Evolutionary conservation across 768 basidiomycete genomes (phyloP).

Genomic region (Tricholoma flavovirens): DNA sequence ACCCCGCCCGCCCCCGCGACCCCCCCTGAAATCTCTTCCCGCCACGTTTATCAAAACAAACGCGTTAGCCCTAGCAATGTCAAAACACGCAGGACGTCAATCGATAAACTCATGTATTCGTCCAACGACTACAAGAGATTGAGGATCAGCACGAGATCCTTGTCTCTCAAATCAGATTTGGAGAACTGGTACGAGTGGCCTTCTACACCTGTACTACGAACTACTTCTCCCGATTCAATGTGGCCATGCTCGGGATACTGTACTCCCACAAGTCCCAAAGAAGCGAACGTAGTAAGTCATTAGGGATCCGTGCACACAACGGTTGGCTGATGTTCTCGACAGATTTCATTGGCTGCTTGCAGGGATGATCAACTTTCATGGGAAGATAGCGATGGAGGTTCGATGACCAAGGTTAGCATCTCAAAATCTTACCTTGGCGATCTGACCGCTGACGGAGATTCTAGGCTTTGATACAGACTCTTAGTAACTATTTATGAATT

Average conservation of each 20-base stretch:
- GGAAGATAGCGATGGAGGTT: constrained; percentile 29
- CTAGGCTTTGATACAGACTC: constrained; percentile 18
- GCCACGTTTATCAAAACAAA: constrained; percentile 22
- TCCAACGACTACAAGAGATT: constrained; percentile 9
- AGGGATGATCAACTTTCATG: constrained; percentile 34
- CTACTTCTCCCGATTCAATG: constrained; percentile 25
- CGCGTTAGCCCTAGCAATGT: constrained; percentile 16
- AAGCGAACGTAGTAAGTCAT: constrained; percentile 28
- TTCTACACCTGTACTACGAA: constrained; percentile 18
- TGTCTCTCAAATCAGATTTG: constrained; percentile 15
- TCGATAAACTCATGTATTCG: constrained; percentile 15
- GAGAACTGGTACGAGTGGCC: constrained; percentile 14
- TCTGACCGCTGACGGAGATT: neutral
- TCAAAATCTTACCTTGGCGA: neutral
- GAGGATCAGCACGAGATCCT: constrained; percentile 4
- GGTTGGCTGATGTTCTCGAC: neutral
- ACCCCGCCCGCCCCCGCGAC: neutral
- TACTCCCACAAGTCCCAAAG: constrained; percentile 4
- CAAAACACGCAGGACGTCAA: constrained; percentile 15
- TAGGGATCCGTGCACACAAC: neutral
- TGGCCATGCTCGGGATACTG: constrained; percentile 30
- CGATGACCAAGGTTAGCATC: constrained; percentile 30
- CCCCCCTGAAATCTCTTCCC: constrained; percentile 7
- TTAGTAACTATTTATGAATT: constrained; percentile 10
- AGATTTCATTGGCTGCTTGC: constrained; percentile 33